These are phyloP conservation scores for Scutellaria minor DNA, from an alignment of 257 asterid genomes.

Conservation along the genomic window DNA sequence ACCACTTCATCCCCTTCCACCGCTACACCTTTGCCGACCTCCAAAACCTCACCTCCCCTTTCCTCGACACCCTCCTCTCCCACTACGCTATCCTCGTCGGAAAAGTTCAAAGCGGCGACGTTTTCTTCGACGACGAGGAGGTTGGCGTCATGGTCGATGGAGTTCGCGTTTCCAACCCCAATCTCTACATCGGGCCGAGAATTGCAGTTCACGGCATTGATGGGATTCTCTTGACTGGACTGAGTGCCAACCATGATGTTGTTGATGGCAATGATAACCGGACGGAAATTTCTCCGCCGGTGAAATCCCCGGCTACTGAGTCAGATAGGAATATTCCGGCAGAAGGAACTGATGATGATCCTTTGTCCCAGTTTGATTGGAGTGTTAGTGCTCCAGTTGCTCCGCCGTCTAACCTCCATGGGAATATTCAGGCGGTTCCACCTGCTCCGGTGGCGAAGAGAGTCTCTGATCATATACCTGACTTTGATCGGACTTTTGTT, in stretches of 20 bases:
- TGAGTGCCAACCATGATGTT: conserved; percentile 40
- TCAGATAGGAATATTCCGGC: conserved; percentile 4
- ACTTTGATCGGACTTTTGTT: not conserved
- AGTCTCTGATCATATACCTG: not conserved
- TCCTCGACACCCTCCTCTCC: conserved; percentile 67
- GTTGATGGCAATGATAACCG: conserved; percentile 17
- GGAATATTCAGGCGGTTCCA: no score
- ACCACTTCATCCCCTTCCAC: conserved; percentile 63
- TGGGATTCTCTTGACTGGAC: conserved; percentile 59
- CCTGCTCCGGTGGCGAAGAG: no score
- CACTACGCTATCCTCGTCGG: conserved; percentile 56
- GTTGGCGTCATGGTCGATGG: conserved; percentile 53
- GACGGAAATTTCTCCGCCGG: conserved; percentile 30
- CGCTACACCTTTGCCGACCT: conserved; percentile 54
- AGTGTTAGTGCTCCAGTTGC: not conserved
- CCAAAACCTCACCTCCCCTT: conserved; percentile 49
- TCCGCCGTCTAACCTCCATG: no score
- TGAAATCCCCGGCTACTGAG: conserved; percentile 25
- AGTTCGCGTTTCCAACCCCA: conserved; percentile 51
- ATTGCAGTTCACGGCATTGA: conserved; percentile 63
- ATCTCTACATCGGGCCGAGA: conserved; percentile 59
- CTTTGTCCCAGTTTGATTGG: conserved; percentile 5
- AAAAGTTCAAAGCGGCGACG: conserved; percentile 17
- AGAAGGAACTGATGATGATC: not conserved
- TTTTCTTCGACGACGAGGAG: not conserved